Conservation (phyloP, 352 stramenopile genomes). For the Globisporangium iwayamae region DNA sequence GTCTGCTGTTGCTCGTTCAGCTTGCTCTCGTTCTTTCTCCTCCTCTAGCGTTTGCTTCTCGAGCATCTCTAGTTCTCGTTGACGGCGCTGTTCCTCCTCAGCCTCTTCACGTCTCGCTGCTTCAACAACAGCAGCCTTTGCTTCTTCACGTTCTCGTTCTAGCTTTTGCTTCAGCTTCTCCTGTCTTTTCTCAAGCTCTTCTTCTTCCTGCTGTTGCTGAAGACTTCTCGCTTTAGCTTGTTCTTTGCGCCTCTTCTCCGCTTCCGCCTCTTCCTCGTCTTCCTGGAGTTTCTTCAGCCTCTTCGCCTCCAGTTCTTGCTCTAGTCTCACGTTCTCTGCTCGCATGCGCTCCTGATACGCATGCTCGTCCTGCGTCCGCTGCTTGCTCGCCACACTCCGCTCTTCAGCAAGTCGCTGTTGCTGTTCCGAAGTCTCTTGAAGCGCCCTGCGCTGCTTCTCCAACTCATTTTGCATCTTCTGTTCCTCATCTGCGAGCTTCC, state of each 20-base stretch:
- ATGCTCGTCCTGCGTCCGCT: slow-evolving; percentile 10
- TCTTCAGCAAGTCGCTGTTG: slow-evolving; percentile 27
- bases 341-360: slow-evolving; percentile 23
- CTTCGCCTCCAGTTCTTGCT: slow-evolving; percentile 22
- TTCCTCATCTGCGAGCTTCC: slow-evolving; percentile 29
- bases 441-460: slow-evolving; percentile 25
- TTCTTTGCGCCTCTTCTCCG: slow-evolving; percentile 23
- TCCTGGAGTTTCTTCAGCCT: slow-evolving; percentile 7
- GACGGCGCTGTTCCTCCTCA: neutral
- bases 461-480: slow-evolving; percentile 29
- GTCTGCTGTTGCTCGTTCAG: neutral
- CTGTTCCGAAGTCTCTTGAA: slow-evolving; percentile 28
- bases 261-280: slow-evolving; percentile 28
- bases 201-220: slow-evolving; percentile 19
- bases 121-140: neutral
- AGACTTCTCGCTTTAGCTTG: slow-evolving; percentile 3
- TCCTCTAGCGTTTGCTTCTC: slow-evolving; percentile 9
- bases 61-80: slow-evolving; percentile 12
- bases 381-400: neutral
- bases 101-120: neutral
- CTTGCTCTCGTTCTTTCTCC: slow-evolving; percentile 13
- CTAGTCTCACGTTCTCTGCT: slow-evolving; percentile 17
- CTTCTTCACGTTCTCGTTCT: neutral
- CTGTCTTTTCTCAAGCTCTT: slow-evolving; percentile 1
- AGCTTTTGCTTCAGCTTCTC: slow-evolving; percentile 2